Percentiles rank a stretch among this genome's conserved stretches.
These are phyloP conservation scores for Dichotomopilus funicola DNA, from an alignment of 2,329 filamentous ascomycete genomes.

Conservation along the genomic window DNA sequence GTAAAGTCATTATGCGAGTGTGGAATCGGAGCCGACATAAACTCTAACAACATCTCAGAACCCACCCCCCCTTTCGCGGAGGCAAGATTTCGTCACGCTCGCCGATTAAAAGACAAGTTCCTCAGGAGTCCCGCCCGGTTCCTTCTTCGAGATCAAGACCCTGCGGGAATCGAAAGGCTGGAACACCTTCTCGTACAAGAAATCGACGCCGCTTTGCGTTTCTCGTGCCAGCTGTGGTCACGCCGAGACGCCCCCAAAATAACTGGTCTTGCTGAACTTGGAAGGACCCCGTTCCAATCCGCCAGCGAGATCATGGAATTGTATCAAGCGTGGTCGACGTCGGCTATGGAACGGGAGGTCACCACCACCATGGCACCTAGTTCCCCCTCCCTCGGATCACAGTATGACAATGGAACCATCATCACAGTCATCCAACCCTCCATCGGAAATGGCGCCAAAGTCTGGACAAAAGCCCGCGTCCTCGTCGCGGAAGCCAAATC, in stretches of 20 bases:
- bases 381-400: not conserved
- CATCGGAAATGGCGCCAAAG: conserved; percentile 8
- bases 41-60: not conserved
- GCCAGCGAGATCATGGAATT: conserved; percentile 5
- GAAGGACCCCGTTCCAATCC: not conserved
- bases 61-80: conserved; percentile 5
- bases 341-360: not conserved
- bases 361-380: too few species aligned
- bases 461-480: conserved; percentile 8
- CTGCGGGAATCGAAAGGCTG: conserved; percentile 11
- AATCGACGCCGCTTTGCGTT: conserved; percentile 15
- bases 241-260: conserved; percentile 4
- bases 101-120: conserved; percentile 15
- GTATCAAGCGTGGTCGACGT: conserved; percentile 1
- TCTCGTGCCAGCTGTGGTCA: conserved; percentile 17
- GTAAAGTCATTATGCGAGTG: conserved; percentile 3
- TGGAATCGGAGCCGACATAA: conserved; percentile 3
- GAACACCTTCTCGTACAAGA: conserved; percentile 11
- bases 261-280: conserved; percentile 1
- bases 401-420: conserved; percentile 9
- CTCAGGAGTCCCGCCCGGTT: conserved; percentile 15
- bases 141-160: conserved; percentile 12
- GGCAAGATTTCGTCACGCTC: conserved; percentile 5
- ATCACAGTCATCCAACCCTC: conserved; percentile 12
- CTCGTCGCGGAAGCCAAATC: not conserved